Conservation (phyloP, 306 rosid genomes). For the Ormosia semicastrata region DNA sequence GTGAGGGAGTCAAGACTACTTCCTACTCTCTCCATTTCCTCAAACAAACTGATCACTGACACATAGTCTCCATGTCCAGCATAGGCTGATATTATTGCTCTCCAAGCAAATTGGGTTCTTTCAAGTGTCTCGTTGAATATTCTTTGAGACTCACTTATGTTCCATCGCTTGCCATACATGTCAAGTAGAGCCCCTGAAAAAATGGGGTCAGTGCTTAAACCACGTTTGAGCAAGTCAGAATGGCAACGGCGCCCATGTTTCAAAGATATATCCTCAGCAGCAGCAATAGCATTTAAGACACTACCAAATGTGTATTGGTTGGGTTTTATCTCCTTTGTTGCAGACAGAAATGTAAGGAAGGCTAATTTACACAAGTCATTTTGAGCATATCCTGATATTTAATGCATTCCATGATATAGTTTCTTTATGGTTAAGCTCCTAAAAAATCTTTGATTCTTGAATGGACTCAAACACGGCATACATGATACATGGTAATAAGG, state of each 20-base stretch:
- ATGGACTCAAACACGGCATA: slow-evolving; percentile 67
- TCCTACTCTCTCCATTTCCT: slow-evolving; percentile 61
- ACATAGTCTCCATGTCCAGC: slow-evolving; percentile 72
- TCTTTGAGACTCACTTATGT: slow-evolving; percentile 58
- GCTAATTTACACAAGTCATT: slow-evolving; percentile 61
- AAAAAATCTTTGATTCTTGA: slow-evolving; percentile 72
- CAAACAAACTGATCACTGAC: slow-evolving; percentile 56
- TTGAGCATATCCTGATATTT: slow-evolving; percentile 86
- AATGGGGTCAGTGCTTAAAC: slow-evolving; percentile 55
- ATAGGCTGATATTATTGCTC: slow-evolving; percentile 73
- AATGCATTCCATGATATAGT: slow-evolving; percentile 84
- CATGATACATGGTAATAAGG: slow-evolving; percentile 62
- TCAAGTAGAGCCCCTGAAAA: slow-evolving; percentile 72
- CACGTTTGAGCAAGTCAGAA: slow-evolving; percentile 60
- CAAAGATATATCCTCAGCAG: slow-evolving; percentile 66
- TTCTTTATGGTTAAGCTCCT: slow-evolving; percentile 62
- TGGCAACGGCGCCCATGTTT: slow-evolving; percentile 77
- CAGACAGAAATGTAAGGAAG: slow-evolving; percentile 53
- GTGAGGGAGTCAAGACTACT: slow-evolving; percentile 64
- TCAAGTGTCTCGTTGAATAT: slow-evolving; percentile 59
- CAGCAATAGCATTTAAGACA: slow-evolving; percentile 75
- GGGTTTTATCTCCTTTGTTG: slow-evolving; percentile 58
- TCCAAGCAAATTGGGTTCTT: slow-evolving; percentile 68
- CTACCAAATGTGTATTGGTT: slow-evolving; percentile 85
- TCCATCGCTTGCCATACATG: slow-evolving; percentile 92